Evolutionary conservation across 345 rosid genomes (phyloP), one percentile per base, ranked within the genome.

Genomic region (Cardamine occulta): DNA sequence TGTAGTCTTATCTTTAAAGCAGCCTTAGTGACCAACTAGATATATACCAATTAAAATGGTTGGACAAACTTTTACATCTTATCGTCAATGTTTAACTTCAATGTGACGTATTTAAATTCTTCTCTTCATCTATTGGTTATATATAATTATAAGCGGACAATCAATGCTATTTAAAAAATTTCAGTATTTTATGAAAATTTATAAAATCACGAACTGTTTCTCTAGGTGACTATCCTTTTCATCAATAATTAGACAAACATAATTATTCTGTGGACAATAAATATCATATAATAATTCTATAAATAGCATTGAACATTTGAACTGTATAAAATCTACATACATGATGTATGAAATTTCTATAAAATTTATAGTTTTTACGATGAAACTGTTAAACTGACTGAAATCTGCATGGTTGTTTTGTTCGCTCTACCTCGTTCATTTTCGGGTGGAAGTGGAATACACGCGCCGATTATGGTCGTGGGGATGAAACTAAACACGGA

Each of bases 41-140:
- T 44, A 23, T 54, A 63, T 57, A 63, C 71, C 75, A 63, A 45
- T 71, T 7, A 5, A 23, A 58, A 48, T 49, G 56, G 73, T 57
- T 58, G 73, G 77, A 57, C 67, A 72, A 64, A 28, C 68, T 58
- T 72, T 19, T 65, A 29, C 48, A 72, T 72, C n/a, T 12, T 60
- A 57, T 29, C 40, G 45, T 70, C 55, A 63, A 23, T 63, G 19
- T 32, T 28, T 56, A 18, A 34, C 74, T 72, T 65, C 60, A 71
- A 10, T 64, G 66, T 70, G 61, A 64, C 76, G 80, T 77, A 57
- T 77, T 57, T 37, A 64, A 77, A 71, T 77, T 77, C 63, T 77
- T 65, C 73, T 77, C 63, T 64, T 59, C 73, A 28, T 71, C 47
- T 52, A 77, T 71, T 77, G 80, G 80, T 64, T 64, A 37, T 4